Evolutionary conservation across 352 stramenopile species (phyloP), one percentile per base, ranked within the genome.

Genomic region (Pythium myriotylum): DNA sequence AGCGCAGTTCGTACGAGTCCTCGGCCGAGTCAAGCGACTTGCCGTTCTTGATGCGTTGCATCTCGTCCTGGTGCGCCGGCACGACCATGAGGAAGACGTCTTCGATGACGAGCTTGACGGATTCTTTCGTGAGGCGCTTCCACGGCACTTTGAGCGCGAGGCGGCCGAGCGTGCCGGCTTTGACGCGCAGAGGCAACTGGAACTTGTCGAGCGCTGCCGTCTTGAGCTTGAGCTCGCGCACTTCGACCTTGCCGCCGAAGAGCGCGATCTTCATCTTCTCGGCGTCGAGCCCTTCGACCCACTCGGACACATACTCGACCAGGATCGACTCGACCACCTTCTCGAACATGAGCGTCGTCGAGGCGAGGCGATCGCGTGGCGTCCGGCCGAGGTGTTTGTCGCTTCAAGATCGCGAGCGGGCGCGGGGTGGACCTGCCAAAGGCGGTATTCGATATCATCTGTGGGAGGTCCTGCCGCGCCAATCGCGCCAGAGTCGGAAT

Each of bases 211-310:
- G 69, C 26, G 79, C 74, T 22, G 73, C 75, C 3, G 78, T 74
- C 43, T 85, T 79, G 66, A 95, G 80, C 58, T 84, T 76, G 54
- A 95, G 65, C 45, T 93, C 82, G 33, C 78, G 74, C 50, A 95
- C 90, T 60, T 92, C 84, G 48, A 95, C 83, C 45, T 93, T 93
- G 14, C 86, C 84, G 22, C 83, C 73, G 50, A 94, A 94, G 32
- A 95, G 66, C 37, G 77, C 86, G 53, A 95, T 68, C 67, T 92
- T 92, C 81, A 94, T 95, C 71, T 93, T 92, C 78, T 94, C 83
- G 40, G 84, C 81, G 57, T 95, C 84, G 39, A 95, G 72, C 0
- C 83, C 86, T 32, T 94, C 86, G 59, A 95, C 74, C 83, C 86
- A 95, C 66, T 91, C 84, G 12, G 81, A 92, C 47, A 95, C 76